Percentiles rank a stretch among this genome's conserved stretches.
Conservation (phyloP, 2,329 filamentous ascomycete genomes). For the Paraphaeosphaeria sporulosa region DNA sequence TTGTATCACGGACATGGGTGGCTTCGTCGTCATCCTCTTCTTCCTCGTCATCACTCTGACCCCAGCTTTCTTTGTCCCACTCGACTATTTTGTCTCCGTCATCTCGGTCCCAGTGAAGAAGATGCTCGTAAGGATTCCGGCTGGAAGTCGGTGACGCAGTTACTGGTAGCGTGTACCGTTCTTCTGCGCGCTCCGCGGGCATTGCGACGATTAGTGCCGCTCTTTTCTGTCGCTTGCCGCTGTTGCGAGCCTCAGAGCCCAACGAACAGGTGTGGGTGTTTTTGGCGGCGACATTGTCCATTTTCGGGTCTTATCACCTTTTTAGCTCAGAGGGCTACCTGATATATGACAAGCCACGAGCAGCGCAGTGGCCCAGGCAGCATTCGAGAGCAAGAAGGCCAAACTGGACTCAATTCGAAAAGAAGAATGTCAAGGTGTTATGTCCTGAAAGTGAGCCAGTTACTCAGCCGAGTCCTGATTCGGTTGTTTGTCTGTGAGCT, state of each 20-base stretch:
- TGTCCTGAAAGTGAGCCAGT: not conserved
- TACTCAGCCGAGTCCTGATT: not conserved
- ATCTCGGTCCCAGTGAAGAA: slow-evolving; percentile 28
- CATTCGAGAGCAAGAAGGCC: not conserved
- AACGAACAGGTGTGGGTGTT: not conserved
- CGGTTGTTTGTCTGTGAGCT: not conserved
- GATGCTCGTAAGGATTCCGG: slow-evolving; percentile 35
- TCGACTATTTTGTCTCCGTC: slow-evolving; percentile 16
- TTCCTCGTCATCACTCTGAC: slow-evolving; percentile 11
- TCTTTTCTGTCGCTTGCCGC: slow-evolving; percentile 9
- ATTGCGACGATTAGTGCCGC: not conserved
- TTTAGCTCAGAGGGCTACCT: not conserved
- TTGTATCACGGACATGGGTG: not conserved
- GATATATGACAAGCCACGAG: not conserved
- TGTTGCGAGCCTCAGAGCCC: not conserved
- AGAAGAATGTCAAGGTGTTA: not conserved
- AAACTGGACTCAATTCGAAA: not conserved
- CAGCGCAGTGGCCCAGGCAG: not conserved
- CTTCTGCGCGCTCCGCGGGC: not conserved
- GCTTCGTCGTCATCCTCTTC: slow-evolving; percentile 13
- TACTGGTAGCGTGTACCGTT: not conserved
- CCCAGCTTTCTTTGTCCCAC: slow-evolving; percentile 17
- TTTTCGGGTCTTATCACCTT: not conserved
- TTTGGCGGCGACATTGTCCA: not conserved
- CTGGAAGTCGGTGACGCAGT: not conserved